A percentile compares a stretch with the other conserved stretches of the same genome.
Evolutionary conservation across 306 rosid genomes (phyloP).

Genomic region (Cicer pinnatifidum): DNA sequence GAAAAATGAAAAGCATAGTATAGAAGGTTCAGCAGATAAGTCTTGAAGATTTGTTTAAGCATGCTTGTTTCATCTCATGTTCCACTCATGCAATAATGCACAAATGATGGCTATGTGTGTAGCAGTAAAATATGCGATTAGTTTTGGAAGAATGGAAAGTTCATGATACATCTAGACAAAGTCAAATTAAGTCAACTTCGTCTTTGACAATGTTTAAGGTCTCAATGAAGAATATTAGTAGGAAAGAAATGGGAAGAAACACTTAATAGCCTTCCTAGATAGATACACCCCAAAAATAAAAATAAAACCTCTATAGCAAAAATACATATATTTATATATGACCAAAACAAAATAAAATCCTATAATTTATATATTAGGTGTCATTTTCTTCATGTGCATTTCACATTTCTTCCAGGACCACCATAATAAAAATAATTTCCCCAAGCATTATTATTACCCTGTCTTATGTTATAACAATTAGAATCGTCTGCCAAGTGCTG

Average conservation of each 20-base stretch:
- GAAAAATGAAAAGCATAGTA: constrained; percentile 6
- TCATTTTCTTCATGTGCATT: constrained; percentile 67
- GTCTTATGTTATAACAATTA: constrained; percentile 79
- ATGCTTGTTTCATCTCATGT: constrained; percentile 41
- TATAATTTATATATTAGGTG: no score
- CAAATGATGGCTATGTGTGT: not conserved
- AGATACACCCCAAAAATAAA: constrained; percentile 5
- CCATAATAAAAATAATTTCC: constrained; percentile 98
- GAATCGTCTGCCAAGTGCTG: constrained; percentile 85
- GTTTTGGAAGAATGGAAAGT: constrained; percentile 28
- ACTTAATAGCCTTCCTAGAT: not conserved
- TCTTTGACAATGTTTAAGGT: constrained; percentile 11
- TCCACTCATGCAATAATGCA: not conserved
- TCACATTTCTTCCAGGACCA: constrained; percentile 95
- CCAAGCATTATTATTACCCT: constrained; percentile 79
- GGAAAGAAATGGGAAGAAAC: constrained; percentile 5
- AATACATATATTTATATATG: not conserved
- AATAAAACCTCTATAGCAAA: constrained; percentile 6
- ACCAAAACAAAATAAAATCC: not conserved
- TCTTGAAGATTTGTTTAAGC: constrained; percentile 32
- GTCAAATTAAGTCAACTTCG: constrained; percentile 36
- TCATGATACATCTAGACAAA: not conserved
- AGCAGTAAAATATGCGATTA: constrained; percentile 14
- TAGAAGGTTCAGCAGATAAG: constrained; percentile 36
- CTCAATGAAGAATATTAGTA: constrained; percentile 23